Conservation (phyloP, 345 rosid species). For the Noccaea caerulescens region DNA sequence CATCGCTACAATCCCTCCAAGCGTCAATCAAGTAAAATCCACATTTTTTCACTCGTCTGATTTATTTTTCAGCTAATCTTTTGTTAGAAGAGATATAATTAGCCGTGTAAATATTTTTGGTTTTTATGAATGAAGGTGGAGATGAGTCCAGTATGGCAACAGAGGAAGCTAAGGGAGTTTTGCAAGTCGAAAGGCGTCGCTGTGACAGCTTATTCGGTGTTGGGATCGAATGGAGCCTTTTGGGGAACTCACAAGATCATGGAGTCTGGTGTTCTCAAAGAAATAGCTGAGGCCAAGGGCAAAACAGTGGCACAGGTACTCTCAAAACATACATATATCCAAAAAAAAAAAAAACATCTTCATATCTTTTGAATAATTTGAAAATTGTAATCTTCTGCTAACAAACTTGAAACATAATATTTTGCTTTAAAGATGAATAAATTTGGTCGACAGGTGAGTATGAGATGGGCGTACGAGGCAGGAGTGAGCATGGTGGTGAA, state of each 20-base stretch:
- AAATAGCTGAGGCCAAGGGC: constrained; percentile 64
- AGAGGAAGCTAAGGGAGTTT: constrained; percentile 62
- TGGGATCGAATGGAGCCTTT: constrained; percentile 64
- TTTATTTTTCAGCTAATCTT: neutral
- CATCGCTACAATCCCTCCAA: constrained; percentile 70
- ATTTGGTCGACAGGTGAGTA: constrained; percentile 50
- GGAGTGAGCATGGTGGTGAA: constrained; percentile 57
- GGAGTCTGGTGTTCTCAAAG: constrained; percentile 64
- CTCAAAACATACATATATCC: neutral
- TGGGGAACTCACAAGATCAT: constrained; percentile 73
- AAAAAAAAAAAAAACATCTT: no score
- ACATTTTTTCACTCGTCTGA: no score
- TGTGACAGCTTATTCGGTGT: constrained; percentile 63
- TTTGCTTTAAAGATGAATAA: neutral
- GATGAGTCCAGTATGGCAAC: constrained; percentile 87
- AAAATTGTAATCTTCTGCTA: no score
- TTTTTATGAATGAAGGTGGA: constrained; percentile 60
- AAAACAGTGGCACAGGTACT: constrained; percentile 80
- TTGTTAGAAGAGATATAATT: no score
- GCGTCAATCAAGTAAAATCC: constrained; percentile 68
- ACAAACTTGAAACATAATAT: no score
- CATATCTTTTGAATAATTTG: no score
- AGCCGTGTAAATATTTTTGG: neutral
- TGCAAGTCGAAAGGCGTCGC: constrained; percentile 57
- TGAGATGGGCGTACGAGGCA: constrained; percentile 67